Evolutionary conservation across 306 rosid genomes (phyloP), one percentile per base, ranked within the genome.

Genomic region (Vigna angularis): DNA sequence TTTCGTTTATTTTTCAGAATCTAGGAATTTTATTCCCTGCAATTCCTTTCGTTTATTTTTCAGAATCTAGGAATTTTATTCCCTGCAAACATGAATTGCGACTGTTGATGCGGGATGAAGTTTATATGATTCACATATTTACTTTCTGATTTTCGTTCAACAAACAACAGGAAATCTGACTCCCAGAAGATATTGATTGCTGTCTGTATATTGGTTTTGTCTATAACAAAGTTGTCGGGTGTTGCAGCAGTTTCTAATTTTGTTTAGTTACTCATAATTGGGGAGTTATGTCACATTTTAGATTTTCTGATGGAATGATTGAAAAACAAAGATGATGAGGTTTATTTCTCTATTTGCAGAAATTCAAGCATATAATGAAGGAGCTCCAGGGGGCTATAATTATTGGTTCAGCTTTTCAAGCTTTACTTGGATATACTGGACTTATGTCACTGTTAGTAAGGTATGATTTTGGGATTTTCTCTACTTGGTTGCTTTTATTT

Each of bases 361-460:
- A 90, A 85, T 96, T 93, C 84, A 90, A 83, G 86, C 99, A 93
- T 79, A 86, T 93, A 83, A 96, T 96, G 99, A 96, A 90, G 90
- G 97, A 96, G 90, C 88, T 96, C 77, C 99, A 96, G 85, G 99
- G 99, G 67, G 97, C 98, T 74, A 73, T 93, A 85, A 96, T 96
- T 72, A 90, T 93, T 73, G 91, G 91, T 68, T 91, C 99, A 28
- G 85, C 98, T 57, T 96, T 96, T 86, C 98, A 96, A 87, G 84
- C 93, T 67, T 65, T 96, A 73, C 91, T 96, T 69, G 99, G 99
- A 83, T 96, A 96, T 86, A 87, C 88, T 74, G 99, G 99, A 82
- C 86, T 96, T 75, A 91, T 96, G 97, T 91, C 99, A 10, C 74
- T 96, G 14, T 75, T 96, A 84, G 82, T 83, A 76, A 93, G 98